A percentile compares a stretch with the other conserved stretches of the same genome.
These are phyloP conservation scores for Backusella morwellensis DNA, from an alignment of 192 early-diverging fungal species.

Conservation along the genomic window DNA sequence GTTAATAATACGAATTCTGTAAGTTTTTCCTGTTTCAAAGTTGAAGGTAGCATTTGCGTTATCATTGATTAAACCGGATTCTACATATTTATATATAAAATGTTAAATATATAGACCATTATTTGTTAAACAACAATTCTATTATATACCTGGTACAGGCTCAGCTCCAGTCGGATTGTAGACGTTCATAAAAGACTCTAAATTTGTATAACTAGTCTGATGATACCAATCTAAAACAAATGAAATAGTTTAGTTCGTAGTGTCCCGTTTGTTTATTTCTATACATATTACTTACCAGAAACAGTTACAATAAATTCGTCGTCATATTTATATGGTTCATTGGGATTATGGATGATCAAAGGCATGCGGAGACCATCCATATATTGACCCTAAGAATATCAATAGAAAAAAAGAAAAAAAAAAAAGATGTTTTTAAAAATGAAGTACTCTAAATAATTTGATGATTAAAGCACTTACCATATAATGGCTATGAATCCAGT, in stretches of 20 bases:
- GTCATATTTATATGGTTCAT: constrained; percentile 64
- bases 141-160: constrained; percentile 53
- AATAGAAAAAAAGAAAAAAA: background rate
- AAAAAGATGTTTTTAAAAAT: background rate
- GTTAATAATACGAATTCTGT: constrained; percentile 82
- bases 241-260: background rate
- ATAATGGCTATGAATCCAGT: constrained; percentile 81
- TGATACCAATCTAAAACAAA: constrained; percentile 63
- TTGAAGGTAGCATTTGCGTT: constrained; percentile 45
- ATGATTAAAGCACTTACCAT: constrained; percentile 20
- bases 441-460: background rate
- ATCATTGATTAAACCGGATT: constrained; percentile 66
- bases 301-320: constrained; percentile 65
- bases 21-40: constrained; percentile 77
- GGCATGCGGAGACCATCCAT: constrained; percentile 77
- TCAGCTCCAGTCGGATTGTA: constrained; percentile 73
- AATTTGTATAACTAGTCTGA: constrained; percentile 47
- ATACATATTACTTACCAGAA: constrained; percentile 43
- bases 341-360: constrained; percentile 64
- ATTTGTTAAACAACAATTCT: constrained; percentile 52
- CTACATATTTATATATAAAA: constrained; percentile 43
- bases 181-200: constrained; percentile 58
- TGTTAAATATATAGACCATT: constrained; percentile 48
- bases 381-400: constrained; percentile 54
- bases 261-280: background rate